Evolutionary conservation across 345 rosid species (phyloP), one percentile per base, ranked within the genome.

Genomic region (Eucalyptus regnans): DNA sequence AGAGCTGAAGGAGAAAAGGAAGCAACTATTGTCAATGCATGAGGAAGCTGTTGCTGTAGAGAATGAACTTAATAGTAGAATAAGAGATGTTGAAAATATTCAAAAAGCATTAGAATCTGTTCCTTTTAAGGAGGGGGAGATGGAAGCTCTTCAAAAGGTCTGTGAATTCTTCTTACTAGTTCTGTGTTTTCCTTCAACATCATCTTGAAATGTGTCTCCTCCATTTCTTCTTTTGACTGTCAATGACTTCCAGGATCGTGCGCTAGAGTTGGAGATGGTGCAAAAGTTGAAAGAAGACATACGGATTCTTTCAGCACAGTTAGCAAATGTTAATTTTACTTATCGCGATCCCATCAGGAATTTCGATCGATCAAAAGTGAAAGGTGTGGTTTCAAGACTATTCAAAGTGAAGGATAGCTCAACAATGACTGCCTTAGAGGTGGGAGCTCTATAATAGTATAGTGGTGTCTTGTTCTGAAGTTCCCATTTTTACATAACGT

Each of bases 381-480:
- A 98, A 92, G 99, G 99, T 52, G 99, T 96, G 90, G 97, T 98
- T 60, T 98, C 99, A 91, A 97, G 93, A 91, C 96, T 97, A 88
- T 93, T 98, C 90, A 93, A 95, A 92, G 99, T 98, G 87, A 98
- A 95, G 91, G 97, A 98, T 91, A 91, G 94, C 90, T 91, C 95
- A 48, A 88, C 99, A 58, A 93, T 96, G 99, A 96, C 94, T 90
- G 99, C 99, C 50, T 94, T 98, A 91, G 99, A 98, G 98, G 99
- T 98, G 79, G 88, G 91, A 4, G 58, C 88, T 84, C 56, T 86
- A 52, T 81, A 41, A 41, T 76, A 41, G 48, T 20, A 76, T 76
- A 76, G 84, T 41, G 48, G 84, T 43, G 44, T 76, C 29, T 76
- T 76, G 29, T 76, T 41, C 46, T 37, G 83, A 41, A 41, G 48